Percentiles rank a stretch among this genome's conserved stretches.
phyloP scores from a whole-genome alignment of 1,284 basidiomycete genomes.

The Exobasidium rhododendri region DNA sequence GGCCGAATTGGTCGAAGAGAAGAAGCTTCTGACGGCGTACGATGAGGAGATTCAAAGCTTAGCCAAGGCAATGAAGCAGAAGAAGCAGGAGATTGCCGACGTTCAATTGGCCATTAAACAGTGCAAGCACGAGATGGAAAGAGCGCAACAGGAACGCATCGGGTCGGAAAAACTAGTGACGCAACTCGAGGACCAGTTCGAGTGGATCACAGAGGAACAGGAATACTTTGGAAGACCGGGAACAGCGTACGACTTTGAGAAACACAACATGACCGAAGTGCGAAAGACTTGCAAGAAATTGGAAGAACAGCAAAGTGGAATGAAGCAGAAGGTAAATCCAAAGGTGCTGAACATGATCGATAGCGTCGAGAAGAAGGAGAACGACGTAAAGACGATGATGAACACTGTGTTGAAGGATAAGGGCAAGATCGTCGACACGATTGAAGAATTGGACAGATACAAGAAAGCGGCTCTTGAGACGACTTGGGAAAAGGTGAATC shows the following conservation, averaged over 20 bases:
- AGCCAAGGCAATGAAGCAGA: slow-evolving; percentile 73
- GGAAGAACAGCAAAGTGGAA: slow-evolving; percentile 73
- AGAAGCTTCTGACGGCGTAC: slow-evolving; percentile 78
- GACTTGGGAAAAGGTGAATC: slow-evolving; percentile 93
- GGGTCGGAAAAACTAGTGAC: slow-evolving; percentile 44
- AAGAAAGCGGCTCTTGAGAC: slow-evolving; percentile 88
- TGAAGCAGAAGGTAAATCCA: slow-evolving; percentile 92
- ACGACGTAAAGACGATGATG: slow-evolving; percentile 81
- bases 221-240: slow-evolving; percentile 83
- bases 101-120: slow-evolving; percentile 69
- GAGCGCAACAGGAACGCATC: slow-evolving; percentile 58
- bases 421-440: slow-evolving; percentile 90
- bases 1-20: slow-evolving; percentile 72
- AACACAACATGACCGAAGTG: slow-evolving; percentile 68
- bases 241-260: slow-evolving; percentile 76
- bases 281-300: slow-evolving; percentile 71
- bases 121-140: slow-evolving; percentile 61
- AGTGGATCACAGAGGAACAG: slow-evolving; percentile 85
- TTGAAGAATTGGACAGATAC: slow-evolving; percentile 86
- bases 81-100: slow-evolving; percentile 72
- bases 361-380: slow-evolving; percentile 93
- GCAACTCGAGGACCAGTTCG: slow-evolving; percentile 72
- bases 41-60: slow-evolving; percentile 82
- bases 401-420: slow-evolving; percentile 87
- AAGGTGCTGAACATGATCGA: slow-evolving; percentile 97